These are phyloP conservation scores for Juncus inflexus DNA, from an alignment of 176 grass and related monocot genomes.

Conservation along the genomic window DNA sequence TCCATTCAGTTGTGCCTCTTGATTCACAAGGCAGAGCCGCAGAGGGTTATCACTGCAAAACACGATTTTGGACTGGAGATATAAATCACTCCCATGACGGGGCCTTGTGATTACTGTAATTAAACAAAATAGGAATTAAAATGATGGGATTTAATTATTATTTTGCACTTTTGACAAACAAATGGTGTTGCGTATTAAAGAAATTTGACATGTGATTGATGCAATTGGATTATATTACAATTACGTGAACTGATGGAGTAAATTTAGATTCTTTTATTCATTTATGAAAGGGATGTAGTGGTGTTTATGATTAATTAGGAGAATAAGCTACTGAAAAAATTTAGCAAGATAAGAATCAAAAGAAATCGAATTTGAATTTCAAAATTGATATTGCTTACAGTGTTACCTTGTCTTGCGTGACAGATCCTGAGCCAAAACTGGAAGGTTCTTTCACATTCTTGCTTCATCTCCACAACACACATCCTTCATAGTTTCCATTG, in stretches of 20 bases:
- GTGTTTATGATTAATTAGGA: conserved; percentile 33
- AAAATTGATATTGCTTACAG: conserved; percentile 43
- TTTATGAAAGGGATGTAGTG: background rate
- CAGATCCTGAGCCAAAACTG: conserved; percentile 63
- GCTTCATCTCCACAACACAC: conserved; percentile 56
- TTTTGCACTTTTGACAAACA: background rate
- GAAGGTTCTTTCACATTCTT: conserved; percentile 67
- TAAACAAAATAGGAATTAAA: too few species aligned
- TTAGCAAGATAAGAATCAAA: background rate
- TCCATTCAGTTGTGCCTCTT: conserved; percentile 84
- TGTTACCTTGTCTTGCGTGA: conserved; percentile 85
- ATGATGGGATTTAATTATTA: background rate
- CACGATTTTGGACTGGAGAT: conserved; percentile 83
- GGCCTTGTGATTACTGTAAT: conserved; percentile 74
- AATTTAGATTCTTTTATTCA: background rate
- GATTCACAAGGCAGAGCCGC: conserved; percentile 56
- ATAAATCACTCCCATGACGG: conserved; percentile 89
- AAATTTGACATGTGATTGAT: background rate
- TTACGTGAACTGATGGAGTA: background rate
- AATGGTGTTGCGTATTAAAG: too few species aligned
- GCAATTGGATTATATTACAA: background rate
- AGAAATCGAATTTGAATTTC: background rate
- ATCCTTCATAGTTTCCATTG: conserved; percentile 70
- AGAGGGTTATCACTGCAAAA: conserved; percentile 80
- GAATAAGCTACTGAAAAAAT: background rate